Percentiles rank a stretch among this genome's conserved stretches.
Conservation (phyloP, 2,329 filamentous ascomycete genomes). For the Fusarium bactridioides region DNA sequence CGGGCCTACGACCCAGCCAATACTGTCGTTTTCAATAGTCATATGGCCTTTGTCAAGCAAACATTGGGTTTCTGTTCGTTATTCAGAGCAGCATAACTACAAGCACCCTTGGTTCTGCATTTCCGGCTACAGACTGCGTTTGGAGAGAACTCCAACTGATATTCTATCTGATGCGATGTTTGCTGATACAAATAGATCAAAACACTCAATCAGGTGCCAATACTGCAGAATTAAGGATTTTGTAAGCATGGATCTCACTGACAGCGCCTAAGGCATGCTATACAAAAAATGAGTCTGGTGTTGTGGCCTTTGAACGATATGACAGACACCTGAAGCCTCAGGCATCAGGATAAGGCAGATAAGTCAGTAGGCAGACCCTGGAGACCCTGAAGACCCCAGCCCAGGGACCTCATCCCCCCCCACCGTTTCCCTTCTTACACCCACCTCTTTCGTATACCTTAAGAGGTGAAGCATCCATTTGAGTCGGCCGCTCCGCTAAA, state of each 20-base stretch:
- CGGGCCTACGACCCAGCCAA: not conserved
- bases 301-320: not conserved
- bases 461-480: not conserved
- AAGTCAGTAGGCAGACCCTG: constrained; percentile 3
- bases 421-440: not conserved
- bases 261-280: not conserved
- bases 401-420: not conserved
- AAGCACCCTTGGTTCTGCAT: not conserved
- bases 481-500: not conserved
- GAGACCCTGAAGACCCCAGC: not conserved
- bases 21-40: not conserved
- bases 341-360: constrained; percentile 14
- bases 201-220: not conserved
- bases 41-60: too few relatives aligned
- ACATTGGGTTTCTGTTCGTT: not conserved
- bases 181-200: not conserved
- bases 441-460: not conserved
- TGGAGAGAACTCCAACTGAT: too few relatives aligned
- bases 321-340: constrained; percentile 17
- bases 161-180: not conserved
- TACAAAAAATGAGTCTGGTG: not conserved
- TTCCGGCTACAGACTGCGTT: not conserved
- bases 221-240: not conserved
- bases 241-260: not conserved
- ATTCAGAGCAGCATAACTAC: not conserved